These are phyloP conservation scores for Xylaria sp. DNA, from an alignment of 2,329 filamentous ascomycete genomes.

Conservation along the genomic window DNA sequence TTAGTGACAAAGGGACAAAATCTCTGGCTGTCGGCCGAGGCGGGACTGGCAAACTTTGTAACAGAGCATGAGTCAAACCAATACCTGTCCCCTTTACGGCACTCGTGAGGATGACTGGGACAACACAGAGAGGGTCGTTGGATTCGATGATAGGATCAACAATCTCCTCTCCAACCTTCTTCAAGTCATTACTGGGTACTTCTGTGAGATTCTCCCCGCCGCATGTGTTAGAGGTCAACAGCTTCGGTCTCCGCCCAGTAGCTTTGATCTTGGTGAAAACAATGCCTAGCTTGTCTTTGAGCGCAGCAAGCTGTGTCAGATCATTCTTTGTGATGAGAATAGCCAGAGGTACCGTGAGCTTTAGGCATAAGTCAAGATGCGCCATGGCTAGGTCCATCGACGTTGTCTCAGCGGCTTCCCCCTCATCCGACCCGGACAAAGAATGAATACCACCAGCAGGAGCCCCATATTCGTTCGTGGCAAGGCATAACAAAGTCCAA, in stretches of 20 bases:
- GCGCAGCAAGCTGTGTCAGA: slow-evolving; percentile 71
- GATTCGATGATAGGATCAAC: slow-evolving; percentile 53
- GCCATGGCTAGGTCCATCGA: slow-evolving; percentile 75
- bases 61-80: slow-evolving; percentile 76
- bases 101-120: slow-evolving; percentile 88
- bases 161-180: slow-evolving; percentile 57
- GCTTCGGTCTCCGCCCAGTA: slow-evolving; percentile 71
- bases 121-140: slow-evolving; percentile 51
- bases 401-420: slow-evolving; percentile 51
- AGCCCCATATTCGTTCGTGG: slow-evolving; percentile 70
- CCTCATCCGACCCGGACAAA: slow-evolving; percentile 51
- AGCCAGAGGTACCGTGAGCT: slow-evolving; percentile 74
- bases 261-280: slow-evolving; percentile 78
- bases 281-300: slow-evolving; percentile 72
- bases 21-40: slow-evolving; percentile 55
- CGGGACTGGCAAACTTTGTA: slow-evolving; percentile 75
- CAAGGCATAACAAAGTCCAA: slow-evolving; percentile 87
- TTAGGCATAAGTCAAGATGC: slow-evolving; percentile 83
- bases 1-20: slow-evolving; percentile 56
- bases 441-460: slow-evolving; percentile 45
- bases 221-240: slow-evolving; percentile 64
- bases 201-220: slow-evolving; percentile 54
- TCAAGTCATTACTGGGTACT: slow-evolving; percentile 58
- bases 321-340: slow-evolving; percentile 92
- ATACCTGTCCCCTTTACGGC: slow-evolving; percentile 84